Percentiles rank a stretch among this genome's conserved stretches.
Conservation (phyloP, 768 basidiomycete genomes). For the Omphalotus guepiniiformis region DNA sequence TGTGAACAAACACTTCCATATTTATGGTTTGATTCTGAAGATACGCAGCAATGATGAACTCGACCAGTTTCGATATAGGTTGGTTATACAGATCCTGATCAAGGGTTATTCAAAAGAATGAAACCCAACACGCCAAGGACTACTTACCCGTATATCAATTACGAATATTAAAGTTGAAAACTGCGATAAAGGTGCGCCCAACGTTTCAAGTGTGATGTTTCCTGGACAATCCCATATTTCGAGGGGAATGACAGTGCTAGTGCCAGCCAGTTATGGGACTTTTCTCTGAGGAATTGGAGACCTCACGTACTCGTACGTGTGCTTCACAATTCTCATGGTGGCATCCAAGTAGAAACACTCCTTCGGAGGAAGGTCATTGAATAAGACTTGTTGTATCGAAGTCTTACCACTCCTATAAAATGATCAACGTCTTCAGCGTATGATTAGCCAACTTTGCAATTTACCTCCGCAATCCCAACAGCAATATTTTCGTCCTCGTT, state of each 20-base stretch:
- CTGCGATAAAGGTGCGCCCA: constrained; percentile 69
- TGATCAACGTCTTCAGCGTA: constrained; percentile 7
- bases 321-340: constrained; percentile 72
- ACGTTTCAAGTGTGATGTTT: constrained; percentile 73
- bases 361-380: constrained; percentile 76
- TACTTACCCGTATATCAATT: constrained; percentile 85
- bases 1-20: constrained; percentile 93
- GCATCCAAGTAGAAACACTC: constrained; percentile 90
- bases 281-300: constrained; percentile 9
- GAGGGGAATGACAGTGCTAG: constrained; percentile 85
- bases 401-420: constrained; percentile 83
- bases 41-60: constrained; percentile 76
- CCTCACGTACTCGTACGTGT: constrained; percentile 71
- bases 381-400: constrained; percentile 87
- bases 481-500: constrained; percentile 62
- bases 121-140: constrained; percentile 6
- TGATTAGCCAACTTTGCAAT: constrained; percentile 7
- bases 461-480: constrained; percentile 71
- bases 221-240: constrained; percentile 97
- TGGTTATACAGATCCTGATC: constrained; percentile 78
- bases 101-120: constrained; percentile 6
- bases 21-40: constrained; percentile 71
- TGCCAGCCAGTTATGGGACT: constrained; percentile 8
- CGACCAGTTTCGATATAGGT: constrained; percentile 76
- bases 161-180: constrained; percentile 90